Conservation (phyloP, 129 eudicot genomes). For the Calendula officinalis region DNA sequence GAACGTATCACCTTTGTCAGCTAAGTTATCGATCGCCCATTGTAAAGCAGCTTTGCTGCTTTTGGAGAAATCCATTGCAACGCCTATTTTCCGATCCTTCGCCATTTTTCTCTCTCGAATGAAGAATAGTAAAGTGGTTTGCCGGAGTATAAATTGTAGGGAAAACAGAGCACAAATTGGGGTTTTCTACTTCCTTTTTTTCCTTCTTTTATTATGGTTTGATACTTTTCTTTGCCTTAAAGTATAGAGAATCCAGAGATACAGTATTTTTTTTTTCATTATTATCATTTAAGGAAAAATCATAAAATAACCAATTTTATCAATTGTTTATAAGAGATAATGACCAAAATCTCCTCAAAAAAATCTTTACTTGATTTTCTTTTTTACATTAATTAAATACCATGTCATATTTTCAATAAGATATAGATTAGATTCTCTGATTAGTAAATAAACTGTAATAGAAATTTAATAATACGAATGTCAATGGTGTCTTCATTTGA, state of each 20-base stretch:
- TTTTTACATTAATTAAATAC: too few species aligned
- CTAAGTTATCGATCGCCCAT: constrained; percentile 79
- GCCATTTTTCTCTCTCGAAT: constrained; percentile 42
- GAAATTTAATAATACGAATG: too few species aligned
- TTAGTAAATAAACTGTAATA: too few species aligned
- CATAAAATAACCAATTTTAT: too few species aligned
- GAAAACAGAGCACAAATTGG: constrained; percentile 5
- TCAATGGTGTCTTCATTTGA: too few species aligned
- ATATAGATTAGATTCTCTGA: too few species aligned
- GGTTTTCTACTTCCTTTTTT: constrained; percentile 7
- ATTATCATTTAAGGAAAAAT: too few species aligned
- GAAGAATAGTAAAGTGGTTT: not conserved
- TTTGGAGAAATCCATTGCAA: constrained; percentile 92
- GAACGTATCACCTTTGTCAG: constrained; percentile 63
- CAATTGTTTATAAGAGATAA: too few species aligned
- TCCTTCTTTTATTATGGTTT: not conserved
- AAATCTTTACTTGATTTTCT: too few species aligned
- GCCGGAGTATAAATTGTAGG: constrained; percentile 1
- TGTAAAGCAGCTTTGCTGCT: constrained; percentile 82
- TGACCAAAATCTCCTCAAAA: too few species aligned
- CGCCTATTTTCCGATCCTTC: constrained; percentile 74
- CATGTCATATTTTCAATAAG: too few species aligned
- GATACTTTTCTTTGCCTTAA: constrained; percentile 4
- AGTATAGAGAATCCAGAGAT: not conserved
- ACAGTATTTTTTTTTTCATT: too few species aligned